Evolutionary conservation across 2,329 filamentous ascomycete genomes (phyloP).

Genomic region (Exophiala viscosa): DNA sequence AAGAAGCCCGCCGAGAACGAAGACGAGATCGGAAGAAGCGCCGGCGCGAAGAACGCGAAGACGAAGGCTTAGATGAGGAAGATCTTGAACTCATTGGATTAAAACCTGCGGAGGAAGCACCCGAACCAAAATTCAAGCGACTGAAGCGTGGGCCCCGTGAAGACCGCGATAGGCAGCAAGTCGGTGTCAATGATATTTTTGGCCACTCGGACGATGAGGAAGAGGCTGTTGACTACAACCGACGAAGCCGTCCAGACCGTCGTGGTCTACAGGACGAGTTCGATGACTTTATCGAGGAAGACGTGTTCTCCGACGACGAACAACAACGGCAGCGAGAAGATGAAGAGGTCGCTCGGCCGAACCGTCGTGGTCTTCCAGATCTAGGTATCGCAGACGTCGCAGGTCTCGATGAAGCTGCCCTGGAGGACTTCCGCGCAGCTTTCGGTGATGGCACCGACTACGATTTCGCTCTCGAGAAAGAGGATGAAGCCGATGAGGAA

Average conservation of each 20-base stretch:
- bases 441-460: slow-evolving; percentile 97
- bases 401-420: slow-evolving; percentile 82
- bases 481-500: slow-evolving; percentile 77
- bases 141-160: slow-evolving; percentile 86
- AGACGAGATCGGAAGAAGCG: slow-evolving; percentile 70
- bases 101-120: slow-evolving; percentile 57
- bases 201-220: slow-evolving; percentile 86
- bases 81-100: slow-evolving; percentile 86
- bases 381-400: slow-evolving; percentile 71
- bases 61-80: slow-evolving; percentile 83
- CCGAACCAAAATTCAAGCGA: slow-evolving; percentile 86
- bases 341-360: slow-evolving; percentile 73
- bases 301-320: slow-evolving; percentile 84
- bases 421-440: slow-evolving; percentile 94
- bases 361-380: slow-evolving; percentile 64
- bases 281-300: slow-evolving; percentile 95
- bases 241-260: slow-evolving; percentile 42
- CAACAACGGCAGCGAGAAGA: slow-evolving; percentile 74
- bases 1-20: slow-evolving; percentile 64
- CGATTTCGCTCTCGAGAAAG: slow-evolving; percentile 84
- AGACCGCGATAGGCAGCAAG: slow-evolving; percentile 60
- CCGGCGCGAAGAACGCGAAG: slow-evolving; percentile 72
- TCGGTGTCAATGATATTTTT: slow-evolving; percentile 87
- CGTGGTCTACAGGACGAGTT: slow-evolving; percentile 72
- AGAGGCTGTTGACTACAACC: slow-evolving; percentile 47